These are phyloP conservation scores for maize (Zea mays) DNA, from an alignment of 176 grass and related monocot species.

Conservation along the genomic window DNA sequence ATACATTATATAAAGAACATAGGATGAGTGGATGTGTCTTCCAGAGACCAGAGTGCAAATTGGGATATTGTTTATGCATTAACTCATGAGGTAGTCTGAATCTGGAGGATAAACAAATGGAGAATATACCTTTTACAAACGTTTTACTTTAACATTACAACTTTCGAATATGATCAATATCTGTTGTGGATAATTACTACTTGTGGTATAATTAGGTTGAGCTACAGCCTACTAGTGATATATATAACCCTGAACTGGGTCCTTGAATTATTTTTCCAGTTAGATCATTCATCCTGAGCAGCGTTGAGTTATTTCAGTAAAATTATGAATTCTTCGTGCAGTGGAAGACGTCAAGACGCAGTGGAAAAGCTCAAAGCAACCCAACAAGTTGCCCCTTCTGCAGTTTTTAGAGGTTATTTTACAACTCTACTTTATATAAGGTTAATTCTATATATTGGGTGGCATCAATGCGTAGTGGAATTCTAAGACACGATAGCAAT, in stretches of 20 bases:
- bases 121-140: not conserved
- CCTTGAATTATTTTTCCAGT: constrained; percentile 7
- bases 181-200: not conserved
- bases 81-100: not conserved
- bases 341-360: constrained; percentile 62
- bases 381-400: constrained; percentile 53
- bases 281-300: not conserved
- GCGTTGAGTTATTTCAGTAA: constrained; percentile 27
- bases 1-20: not conserved
- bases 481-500: no score
- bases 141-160: not conserved
- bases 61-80: not conserved
- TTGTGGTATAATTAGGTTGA: constrained; percentile 12
- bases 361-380: constrained; percentile 75
- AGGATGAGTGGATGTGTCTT: not conserved
- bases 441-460: not conserved
- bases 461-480: no score
- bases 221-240: not conserved
- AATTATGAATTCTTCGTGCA: constrained; percentile 38
- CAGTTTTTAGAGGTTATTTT: constrained; percentile 61
- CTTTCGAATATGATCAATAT: not conserved
- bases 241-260: not conserved
- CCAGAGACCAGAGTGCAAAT: not conserved
- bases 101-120: not conserved
- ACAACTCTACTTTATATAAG: not conserved